A percentile compares a stretch with the other conserved stretches of the same genome.
phyloP scores from a whole-genome alignment of 768 basidiomycete species.

The Phaeotremella skinneri region DNA sequence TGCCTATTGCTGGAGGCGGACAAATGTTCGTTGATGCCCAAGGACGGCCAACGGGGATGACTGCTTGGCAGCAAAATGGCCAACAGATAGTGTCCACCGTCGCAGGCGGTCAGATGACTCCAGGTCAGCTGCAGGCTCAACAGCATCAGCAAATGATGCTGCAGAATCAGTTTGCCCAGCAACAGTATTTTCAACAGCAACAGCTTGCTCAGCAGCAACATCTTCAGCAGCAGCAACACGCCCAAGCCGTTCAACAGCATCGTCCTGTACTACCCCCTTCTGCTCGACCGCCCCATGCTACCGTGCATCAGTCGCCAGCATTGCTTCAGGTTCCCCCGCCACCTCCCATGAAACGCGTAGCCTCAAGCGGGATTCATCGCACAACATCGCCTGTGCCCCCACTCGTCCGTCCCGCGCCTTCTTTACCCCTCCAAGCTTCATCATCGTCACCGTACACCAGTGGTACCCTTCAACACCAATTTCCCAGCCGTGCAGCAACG shows the following conservation, averaged over 20 bases:
- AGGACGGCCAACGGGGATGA: not conserved
- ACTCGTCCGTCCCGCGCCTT: not conserved
- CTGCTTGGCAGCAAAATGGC: slow-evolving; percentile 1
- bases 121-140: slow-evolving; percentile 57
- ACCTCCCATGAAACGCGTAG: not conserved
- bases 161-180: not conserved
- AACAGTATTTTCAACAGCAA: slow-evolving; percentile 12
- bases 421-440: not conserved
- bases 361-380: not conserved
- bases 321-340: not conserved
- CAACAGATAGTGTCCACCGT: not conserved
- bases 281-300: not conserved
- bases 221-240: slow-evolving; percentile 3
- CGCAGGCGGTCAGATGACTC: slow-evolving; percentile 53
- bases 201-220: not conserved
- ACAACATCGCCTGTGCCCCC: not conserved
- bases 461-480: not conserved
- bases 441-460: not conserved
- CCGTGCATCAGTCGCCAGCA: not conserved
- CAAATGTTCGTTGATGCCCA: slow-evolving; percentile 2
- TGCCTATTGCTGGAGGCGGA: not conserved
- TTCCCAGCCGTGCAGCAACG: not conserved
- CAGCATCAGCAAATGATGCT: slow-evolving; percentile 19
- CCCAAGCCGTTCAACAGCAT: not conserved
- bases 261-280: not conserved